Evolutionary conservation across 768 basidiomycete genomes (phyloP).

Genomic region (Daedaleopsis sinensis): DNA sequence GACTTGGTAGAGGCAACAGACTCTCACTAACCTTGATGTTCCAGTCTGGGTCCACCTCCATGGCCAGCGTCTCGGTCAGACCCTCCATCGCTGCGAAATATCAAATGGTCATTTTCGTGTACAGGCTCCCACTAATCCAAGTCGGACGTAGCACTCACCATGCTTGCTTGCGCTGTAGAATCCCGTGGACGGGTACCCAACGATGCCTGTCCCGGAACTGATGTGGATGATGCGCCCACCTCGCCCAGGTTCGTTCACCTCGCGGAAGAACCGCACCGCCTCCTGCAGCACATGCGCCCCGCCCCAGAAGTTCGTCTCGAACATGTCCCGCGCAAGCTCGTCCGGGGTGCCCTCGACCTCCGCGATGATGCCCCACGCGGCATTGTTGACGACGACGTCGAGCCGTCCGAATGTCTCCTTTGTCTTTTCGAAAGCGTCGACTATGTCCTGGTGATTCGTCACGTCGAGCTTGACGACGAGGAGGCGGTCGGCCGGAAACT

Average conservation of each 20-base stretch:
- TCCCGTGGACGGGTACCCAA: slow-evolving; percentile 11
- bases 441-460: slow-evolving; percentile 17
- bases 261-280: slow-evolving; percentile 38
- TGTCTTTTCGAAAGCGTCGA: slow-evolving; percentile 22
- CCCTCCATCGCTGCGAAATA: slow-evolving; percentile 31
- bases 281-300: slow-evolving; percentile 32
- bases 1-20: too few relatives aligned
- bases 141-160: not conserved
- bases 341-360: slow-evolving; percentile 26
- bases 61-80: slow-evolving; percentile 29
- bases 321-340: slow-evolving; percentile 21
- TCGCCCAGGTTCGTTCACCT: slow-evolving; percentile 36
- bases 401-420: slow-evolving; percentile 22
- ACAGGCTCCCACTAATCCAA: too few relatives aligned
- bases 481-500: slow-evolving; percentile 7
- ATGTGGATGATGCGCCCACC: slow-evolving; percentile 39
- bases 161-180: slow-evolving; percentile 17
- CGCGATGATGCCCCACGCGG: slow-evolving; percentile 18
- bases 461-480: slow-evolving; percentile 29
- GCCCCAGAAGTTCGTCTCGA: slow-evolving; percentile 33
- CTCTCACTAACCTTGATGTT: slow-evolving; percentile 32
- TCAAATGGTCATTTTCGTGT: too few relatives aligned
- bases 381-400: slow-evolving; percentile 33
- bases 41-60: slow-evolving; percentile 39
- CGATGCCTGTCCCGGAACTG: slow-evolving; percentile 31